A percentile compares a stretch with the other conserved stretches of the same genome.
Conservation (phyloP, 257 asterid genomes). For the Leonotis leonurus region DNA sequence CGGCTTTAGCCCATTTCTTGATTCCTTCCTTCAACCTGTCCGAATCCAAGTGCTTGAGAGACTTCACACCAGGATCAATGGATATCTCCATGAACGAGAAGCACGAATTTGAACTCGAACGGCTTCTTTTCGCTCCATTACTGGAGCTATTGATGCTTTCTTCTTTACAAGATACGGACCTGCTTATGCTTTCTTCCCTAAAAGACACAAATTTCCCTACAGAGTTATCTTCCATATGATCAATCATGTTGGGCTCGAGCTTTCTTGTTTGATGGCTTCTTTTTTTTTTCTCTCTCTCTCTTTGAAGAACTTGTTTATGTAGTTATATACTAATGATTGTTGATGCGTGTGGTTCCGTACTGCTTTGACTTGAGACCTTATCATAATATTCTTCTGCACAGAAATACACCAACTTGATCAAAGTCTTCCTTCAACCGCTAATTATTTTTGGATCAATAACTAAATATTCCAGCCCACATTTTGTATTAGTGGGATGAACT, state of each 20-base stretch:
- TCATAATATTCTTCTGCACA: conserved; percentile 13
- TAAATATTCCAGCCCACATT: neutral
- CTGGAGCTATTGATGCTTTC: neutral
- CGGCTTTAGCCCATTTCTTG: conserved; percentile 82
- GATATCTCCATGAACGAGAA: conserved; percentile 52
- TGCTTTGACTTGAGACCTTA: conserved; percentile 21
- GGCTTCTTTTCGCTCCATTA: conserved; percentile 21
- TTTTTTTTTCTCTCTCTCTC: no score
- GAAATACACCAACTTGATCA: conserved; percentile 2
- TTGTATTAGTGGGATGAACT: no score
- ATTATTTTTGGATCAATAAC: neutral
- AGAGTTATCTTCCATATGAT: conserved; percentile 28
- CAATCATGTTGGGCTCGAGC: neutral
- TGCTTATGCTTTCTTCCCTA: no score
- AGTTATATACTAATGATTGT: conserved; percentile 10
- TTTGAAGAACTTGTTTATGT: no score
- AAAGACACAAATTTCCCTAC: conserved; percentile 14
- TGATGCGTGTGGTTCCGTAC: conserved; percentile 23
- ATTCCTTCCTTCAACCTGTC: conserved; percentile 59
- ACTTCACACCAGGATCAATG: conserved; percentile 52
- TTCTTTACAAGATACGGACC: no score
- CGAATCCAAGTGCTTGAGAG: conserved; percentile 74
- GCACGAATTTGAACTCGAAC: conserved; percentile 15
- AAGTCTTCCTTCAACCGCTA: conserved; percentile 4
- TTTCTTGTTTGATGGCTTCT: no score